Conservation (phyloP, 1,284 basidiomycete species). For the Rhizoctonia solani region DNA sequence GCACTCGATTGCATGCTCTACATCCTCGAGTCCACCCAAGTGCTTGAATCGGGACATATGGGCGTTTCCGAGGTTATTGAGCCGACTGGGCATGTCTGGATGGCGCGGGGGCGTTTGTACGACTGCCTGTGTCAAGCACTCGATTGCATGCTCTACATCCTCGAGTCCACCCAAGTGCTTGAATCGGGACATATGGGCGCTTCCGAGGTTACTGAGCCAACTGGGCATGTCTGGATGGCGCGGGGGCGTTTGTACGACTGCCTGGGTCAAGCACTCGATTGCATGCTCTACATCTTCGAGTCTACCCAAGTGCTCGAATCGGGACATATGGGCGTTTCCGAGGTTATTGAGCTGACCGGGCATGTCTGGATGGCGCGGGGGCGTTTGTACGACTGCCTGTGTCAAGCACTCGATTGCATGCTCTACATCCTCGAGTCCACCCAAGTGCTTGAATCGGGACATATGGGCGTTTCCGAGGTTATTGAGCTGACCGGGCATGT, state of each 20-base stretch:
- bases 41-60: no score
- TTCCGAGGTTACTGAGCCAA: neutral
- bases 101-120: no score
- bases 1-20: neutral
- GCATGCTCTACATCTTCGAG: neutral
- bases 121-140: neutral
- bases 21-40: no score
- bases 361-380: neutral
- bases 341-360: conserved; percentile 4
- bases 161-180: neutral
- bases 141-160: neutral
- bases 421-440: neutral
- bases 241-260: neutral
- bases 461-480: neutral
- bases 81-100: no score
- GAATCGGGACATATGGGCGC: neutral
- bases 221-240: neutral
- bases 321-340: neutral
- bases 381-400: neutral
- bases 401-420: neutral
- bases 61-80: no score
- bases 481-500: neutral
- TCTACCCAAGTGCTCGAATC: neutral
- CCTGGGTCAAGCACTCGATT: neutral
- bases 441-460: neutral